Evolutionary conservation across 371 early-diverging fungal genomes (phyloP), one percentile per base, ranked within the genome.

Genomic region (Ordospora pajunii): DNA sequence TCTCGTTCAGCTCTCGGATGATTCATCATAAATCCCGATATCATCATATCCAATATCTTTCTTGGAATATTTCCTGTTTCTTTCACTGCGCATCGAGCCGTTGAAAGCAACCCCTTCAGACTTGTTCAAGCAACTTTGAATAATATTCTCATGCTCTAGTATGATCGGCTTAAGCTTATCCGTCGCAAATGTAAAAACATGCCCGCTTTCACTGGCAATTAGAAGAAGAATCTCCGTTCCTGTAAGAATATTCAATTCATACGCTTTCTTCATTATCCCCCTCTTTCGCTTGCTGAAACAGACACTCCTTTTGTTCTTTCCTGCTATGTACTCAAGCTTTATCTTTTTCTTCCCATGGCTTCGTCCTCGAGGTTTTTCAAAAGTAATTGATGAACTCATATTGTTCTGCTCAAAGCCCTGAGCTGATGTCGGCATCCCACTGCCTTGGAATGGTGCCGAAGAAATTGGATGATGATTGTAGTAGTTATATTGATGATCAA

Each of bases 181-280:
- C 2, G 97, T 95, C 11, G 96, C 93, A 82, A 93, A 95, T 0
- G 97, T 94, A 84, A 95, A 96, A 6, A 97, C 96, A 78, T 93
- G 89, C 22, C 96, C 95, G 22, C 93, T 93, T 72, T 83, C 83
- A 83, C 93, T 95, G 2, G 94, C 92, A 17, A 95, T 94, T 9
- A 96, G 91, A 50, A 97, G 86, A 67, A 96, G 87, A 46, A 96
- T 92, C 84, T 97, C 92, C 1, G 95, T 93, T 67, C 95, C 95
- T 0, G 97, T 96, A 65, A 97, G 85, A 2, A 93, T 91, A 79
- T 89, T 89, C 42, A 97, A 87, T 83, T 96, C 97, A 80, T 91
- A 94, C 0, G 96, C 96, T 89, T 95, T 97, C 85, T 96, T 96
- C 94, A 97, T 93, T 78, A 97, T 92, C 49, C 96, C 96, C 37